Base-by-base conservation (phyloP, 176 grass and related monocot species). In the Metroxylon sagu region DNA sequence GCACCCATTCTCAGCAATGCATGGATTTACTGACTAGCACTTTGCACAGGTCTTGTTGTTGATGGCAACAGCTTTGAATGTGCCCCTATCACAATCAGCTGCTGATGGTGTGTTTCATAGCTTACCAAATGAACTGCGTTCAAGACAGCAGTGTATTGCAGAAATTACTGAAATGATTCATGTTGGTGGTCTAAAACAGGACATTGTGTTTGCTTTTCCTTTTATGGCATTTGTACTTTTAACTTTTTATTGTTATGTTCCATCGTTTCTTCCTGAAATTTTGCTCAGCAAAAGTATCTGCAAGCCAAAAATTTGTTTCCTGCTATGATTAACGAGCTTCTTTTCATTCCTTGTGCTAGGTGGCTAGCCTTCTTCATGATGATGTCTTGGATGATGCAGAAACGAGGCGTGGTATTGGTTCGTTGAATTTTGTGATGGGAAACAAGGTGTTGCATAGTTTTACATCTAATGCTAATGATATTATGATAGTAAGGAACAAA, bases 81-180 rank as follows among this genome's bases (percentile, higher is more conserved):
- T 91, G 54, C 84, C 93, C 16, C 31, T 86, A 48, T 26, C 71
- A 54, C 59, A 55, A 43, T 19, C 59, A 63, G 50, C 14, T 73
- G 70, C 51, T 48, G 28, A 53, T 55, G 70, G 27, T 29, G 50
- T 55, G 16, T 31, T 31, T 26, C 35, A 18, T 63, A 26, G 50
- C 43, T 62, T 73, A 14, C n/a, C 28, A 27, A 63, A 54, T 63
- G 85, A 79, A 54, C 72, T 92, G 66, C 83, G 87, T 26, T 63
- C 84, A 26, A 71, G 84, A 16, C 93, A 97, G 21, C 93, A 88
- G 49, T 80, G 71, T 16, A 75, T 97, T 63, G 93, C 93, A 1
- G 88, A 88, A 83, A 97, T 97, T 70, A 88, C 84, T 66, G 93
- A 97, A 88, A 97, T 97, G 93, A 97, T 97, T 73, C 93, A 97